phyloP scores from a whole-genome alignment of 1,139 yeast species.

The Geotrichum phurueaensis region DNA sequence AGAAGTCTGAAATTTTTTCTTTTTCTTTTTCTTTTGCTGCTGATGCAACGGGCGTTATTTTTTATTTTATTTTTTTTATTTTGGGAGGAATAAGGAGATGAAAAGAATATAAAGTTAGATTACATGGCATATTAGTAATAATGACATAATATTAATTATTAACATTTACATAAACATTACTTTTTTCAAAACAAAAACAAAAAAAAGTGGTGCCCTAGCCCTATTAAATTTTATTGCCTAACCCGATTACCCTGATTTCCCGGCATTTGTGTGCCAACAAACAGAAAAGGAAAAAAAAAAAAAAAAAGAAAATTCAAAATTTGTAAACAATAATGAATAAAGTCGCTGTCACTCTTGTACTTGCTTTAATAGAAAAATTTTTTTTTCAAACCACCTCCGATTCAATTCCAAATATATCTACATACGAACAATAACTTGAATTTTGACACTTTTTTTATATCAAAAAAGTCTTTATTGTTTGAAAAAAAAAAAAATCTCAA shows the following conservation, averaged over 20 bases:
- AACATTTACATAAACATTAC: neutral
- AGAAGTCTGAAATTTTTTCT: slow-evolving; percentile 2
- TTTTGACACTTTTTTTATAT: too few relatives aligned
- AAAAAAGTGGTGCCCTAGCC: neutral
- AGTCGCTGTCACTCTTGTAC: neutral
- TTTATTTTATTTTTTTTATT: neutral
- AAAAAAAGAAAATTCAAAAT: neutral
- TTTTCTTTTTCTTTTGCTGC: neutral
- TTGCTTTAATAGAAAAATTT: too few relatives aligned
- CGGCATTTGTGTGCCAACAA: neutral
- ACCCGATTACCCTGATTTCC: neutral
- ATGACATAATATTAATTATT: neutral
- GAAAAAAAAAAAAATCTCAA: neutral
- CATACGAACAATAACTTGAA: neutral
- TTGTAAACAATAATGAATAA: too few relatives aligned
- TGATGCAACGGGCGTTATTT: neutral
- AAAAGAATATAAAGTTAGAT: neutral
- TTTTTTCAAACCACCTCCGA: neutral
- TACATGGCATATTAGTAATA: neutral
- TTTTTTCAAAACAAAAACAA: too few relatives aligned
- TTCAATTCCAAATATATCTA: neutral
- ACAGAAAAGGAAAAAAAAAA: neutral
- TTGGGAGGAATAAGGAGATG: neutral
- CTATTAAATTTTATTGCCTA: neutral
- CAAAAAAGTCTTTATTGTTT: neutral